phyloP scores from a whole-genome alignment of 805 yeast species.

The Schwanniomyces pseudopolymorphus region DNA sequence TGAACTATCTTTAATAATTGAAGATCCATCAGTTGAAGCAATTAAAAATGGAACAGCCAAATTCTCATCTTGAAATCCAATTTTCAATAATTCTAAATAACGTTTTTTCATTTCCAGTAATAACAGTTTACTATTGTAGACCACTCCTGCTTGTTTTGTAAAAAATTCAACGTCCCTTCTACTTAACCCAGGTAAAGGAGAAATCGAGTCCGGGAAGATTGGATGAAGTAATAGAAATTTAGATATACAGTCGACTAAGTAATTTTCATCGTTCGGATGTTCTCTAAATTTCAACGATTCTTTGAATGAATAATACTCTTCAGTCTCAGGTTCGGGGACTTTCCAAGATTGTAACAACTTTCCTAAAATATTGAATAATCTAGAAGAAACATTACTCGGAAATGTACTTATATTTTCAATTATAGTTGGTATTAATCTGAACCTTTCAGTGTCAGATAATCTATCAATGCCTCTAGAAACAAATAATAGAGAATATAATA shows the following conservation, averaged over 20 bases:
- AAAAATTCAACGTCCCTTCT: constrained; percentile 57
- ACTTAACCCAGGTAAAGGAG: constrained; percentile 62
- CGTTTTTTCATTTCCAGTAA: constrained; percentile 31
- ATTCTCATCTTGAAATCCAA: constrained; percentile 36
- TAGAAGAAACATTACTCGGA: constrained; percentile 43
- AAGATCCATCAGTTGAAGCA: constrained; percentile 61
- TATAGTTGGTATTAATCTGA: constrained; percentile 46
- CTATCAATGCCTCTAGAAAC: constrained; percentile 68
- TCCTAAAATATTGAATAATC: constrained; percentile 61
- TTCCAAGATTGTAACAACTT: constrained; percentile 52
- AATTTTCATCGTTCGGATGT: constrained; percentile 40
- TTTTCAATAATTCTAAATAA: constrained; percentile 39
- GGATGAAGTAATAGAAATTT: constrained; percentile 61
- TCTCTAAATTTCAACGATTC: constrained; percentile 35
- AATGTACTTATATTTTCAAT: constrained; percentile 45
- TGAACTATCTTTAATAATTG: constrained; percentile 57
- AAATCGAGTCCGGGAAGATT: constrained; percentile 20
- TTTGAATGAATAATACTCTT: constrained; percentile 34
- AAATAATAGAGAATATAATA: constrained; percentile 63
- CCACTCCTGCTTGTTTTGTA: constrained; percentile 66
- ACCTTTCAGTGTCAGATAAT: constrained; percentile 35
- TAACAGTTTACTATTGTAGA: constrained; percentile 48
- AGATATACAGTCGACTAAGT: constrained; percentile 47
- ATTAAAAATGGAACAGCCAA: constrained; percentile 53
- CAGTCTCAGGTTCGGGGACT: constrained; percentile 47